phyloP scores from a whole-genome alignment of 345 rosid species.

The Eutrema japonicum region DNA sequence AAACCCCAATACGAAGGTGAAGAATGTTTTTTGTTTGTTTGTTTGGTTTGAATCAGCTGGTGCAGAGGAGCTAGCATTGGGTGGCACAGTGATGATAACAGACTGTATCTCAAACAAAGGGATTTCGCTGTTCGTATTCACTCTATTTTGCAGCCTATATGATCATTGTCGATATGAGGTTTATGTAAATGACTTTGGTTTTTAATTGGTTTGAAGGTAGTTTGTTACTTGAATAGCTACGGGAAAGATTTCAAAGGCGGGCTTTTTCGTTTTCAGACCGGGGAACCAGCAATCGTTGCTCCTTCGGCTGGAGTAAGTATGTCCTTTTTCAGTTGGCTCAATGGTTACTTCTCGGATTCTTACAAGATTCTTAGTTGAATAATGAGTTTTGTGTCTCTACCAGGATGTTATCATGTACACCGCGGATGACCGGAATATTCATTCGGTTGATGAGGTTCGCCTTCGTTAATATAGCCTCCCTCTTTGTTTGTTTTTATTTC shows the following conservation, averaged over 20 bases:
- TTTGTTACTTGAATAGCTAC: conserved; percentile 84
- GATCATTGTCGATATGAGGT: not conserved
- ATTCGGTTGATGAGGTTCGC: conserved; percentile 88
- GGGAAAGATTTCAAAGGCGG: conserved; percentile 81
- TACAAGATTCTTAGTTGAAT: conserved; percentile 6
- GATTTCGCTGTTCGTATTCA: conserved; percentile 62
- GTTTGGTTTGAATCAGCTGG: conserved; percentile 60
- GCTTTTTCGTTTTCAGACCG: conserved; percentile 78
- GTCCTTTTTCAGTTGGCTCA: not conserved
- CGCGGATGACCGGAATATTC: conserved; percentile 80
- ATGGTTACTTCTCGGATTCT: not conserved
- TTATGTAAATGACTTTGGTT: conserved; percentile 33
- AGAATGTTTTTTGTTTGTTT: not conserved
- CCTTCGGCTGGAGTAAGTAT: conserved; percentile 82
- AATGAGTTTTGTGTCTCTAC: conserved; percentile 16
- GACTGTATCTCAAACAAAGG: conserved; percentile 79
- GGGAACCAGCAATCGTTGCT: conserved; percentile 61
- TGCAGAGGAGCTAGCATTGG: conserved; percentile 88
- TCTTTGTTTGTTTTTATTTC: not conserved
- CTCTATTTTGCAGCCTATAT: not conserved
- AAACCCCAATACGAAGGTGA: not conserved
- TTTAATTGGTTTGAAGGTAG: conserved; percentile 64
- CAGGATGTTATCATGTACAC: conserved; percentile 91
- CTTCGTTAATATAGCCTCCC: not conserved
- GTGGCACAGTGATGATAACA: conserved; percentile 96